Evolutionary conservation across 352 stramenopile genomes (phyloP).

Genomic region (Globisporangium lucens): DNA sequence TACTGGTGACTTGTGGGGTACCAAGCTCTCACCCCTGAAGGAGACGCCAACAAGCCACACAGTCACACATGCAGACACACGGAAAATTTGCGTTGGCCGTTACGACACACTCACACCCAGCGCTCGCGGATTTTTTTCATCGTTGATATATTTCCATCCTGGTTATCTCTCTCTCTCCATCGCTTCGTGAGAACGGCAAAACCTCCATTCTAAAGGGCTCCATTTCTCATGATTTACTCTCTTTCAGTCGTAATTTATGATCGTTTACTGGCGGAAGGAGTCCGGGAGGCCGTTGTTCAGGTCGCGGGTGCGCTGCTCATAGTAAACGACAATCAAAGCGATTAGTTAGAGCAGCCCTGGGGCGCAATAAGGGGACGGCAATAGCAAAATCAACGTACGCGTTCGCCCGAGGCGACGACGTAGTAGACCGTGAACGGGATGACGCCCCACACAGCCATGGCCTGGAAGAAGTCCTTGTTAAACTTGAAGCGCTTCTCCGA

Average conservation of each 20-base stretch:
- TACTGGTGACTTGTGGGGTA: too few relatives aligned
- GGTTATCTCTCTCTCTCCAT: not conserved
- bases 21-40: too few relatives aligned
- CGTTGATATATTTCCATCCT: not conserved
- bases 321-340: not conserved
- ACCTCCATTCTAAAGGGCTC: not conserved
- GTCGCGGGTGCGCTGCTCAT: conserved; percentile 11
- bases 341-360: not conserved
- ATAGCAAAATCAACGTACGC: conserved; percentile 39
- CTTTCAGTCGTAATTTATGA: not conserved
- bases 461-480: conserved; percentile 60
- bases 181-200: not conserved
- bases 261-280: conserved; percentile 54
- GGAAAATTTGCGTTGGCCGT: not conserved
- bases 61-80: not conserved
- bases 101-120: not conserved
- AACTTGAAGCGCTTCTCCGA: conserved; percentile 84
- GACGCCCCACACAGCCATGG: conserved; percentile 47
- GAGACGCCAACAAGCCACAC: not conserved
- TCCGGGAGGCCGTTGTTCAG: conserved; percentile 39
- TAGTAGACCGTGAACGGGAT: conserved; percentile 67
- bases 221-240: not conserved
- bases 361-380: not conserved
- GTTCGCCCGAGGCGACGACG: conserved; percentile 47
- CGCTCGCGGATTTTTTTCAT: not conserved